Evolutionary conservation across 208 protist species (phyloP).

Genomic region (Trypanosoma caninum): DNA sequence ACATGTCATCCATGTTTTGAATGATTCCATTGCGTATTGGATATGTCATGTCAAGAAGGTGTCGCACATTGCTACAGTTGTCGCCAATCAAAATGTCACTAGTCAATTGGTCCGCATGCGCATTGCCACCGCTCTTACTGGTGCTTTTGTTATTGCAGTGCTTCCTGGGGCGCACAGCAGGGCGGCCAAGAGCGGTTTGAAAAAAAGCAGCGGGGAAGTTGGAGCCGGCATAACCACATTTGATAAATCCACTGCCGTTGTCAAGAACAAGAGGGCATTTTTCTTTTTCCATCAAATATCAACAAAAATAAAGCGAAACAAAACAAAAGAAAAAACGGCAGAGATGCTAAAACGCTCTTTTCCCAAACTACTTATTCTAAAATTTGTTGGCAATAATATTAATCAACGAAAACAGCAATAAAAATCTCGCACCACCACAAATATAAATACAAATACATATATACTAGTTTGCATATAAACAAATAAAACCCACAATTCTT

Average conservation of each 20-base stretch:
- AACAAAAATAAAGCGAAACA: neutral
- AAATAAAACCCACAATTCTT: too few relatives aligned
- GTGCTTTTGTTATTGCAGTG: conserved; percentile 15
- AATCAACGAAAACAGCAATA: too few relatives aligned
- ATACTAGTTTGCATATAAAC: too few relatives aligned
- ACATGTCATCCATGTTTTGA: conserved; percentile 96
- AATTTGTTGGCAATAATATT: too few relatives aligned
- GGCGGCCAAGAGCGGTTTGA: conserved; percentile 95
- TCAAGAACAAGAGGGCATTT: conserved; percentile 50
- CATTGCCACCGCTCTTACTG: conserved; percentile 6
- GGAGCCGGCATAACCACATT: conserved; percentile 95
- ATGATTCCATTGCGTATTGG: conserved; percentile 97
- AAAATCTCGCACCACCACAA: too few relatives aligned
- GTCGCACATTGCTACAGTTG: conserved; percentile 70
- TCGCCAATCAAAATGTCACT: conserved; percentile 95
- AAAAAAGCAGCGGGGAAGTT: conserved; percentile 97
- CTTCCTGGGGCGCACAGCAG: conserved; percentile 89
- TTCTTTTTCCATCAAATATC: conserved; percentile 17
- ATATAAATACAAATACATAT: too few relatives aligned
- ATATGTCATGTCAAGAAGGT: conserved; percentile 91
- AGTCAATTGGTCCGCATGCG: conserved; percentile 24
- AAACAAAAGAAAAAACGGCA: conserved; percentile 11
- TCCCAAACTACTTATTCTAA: conserved; percentile 1
- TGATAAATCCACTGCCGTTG: conserved; percentile 91
- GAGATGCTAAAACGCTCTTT: neutral